Evolutionary conservation across 805 yeast species (phyloP).

Genomic region (Komagataella kurtzmanii): DNA sequence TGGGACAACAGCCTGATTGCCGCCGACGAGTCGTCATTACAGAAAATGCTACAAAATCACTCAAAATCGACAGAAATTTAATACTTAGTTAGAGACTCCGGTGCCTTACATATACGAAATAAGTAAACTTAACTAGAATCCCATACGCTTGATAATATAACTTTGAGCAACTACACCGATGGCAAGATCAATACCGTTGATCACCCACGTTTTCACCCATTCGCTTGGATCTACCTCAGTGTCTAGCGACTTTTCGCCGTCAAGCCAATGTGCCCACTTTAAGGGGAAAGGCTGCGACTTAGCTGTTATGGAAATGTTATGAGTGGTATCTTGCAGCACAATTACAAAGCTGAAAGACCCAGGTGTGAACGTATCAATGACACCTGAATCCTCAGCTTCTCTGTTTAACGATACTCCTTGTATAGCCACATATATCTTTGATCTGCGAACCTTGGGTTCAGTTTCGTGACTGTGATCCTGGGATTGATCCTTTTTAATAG

Average conservation of each 20-base stretch:
- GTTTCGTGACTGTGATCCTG: slow-evolving; percentile 2
- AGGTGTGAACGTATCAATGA: slow-evolving; percentile 31
- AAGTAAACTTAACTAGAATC: slow-evolving; percentile 20
- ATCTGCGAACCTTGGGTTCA: slow-evolving; percentile 6
- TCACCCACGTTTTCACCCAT: slow-evolving; percentile 73
- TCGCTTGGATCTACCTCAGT: slow-evolving; percentile 54
- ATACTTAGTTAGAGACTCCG: background rate
- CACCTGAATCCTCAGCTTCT: slow-evolving; percentile 16
- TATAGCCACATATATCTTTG: slow-evolving; percentile 18
- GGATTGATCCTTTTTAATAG: slow-evolving; percentile 32
- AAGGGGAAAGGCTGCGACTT: slow-evolving; percentile 85
- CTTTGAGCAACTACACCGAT: slow-evolving; percentile 84
- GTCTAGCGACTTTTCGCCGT: slow-evolving; percentile 21
- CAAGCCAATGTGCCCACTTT: slow-evolving; percentile 92
- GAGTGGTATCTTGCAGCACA: slow-evolving; percentile 65
- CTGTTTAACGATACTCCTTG: slow-evolving; percentile 11
- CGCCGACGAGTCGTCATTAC: slow-evolving; percentile 27
- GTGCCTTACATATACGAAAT: background rate
- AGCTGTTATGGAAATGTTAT: slow-evolving; percentile 58
- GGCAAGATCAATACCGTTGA: slow-evolving; percentile 62
- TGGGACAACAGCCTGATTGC: slow-evolving; percentile 49
- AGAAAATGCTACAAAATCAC: slow-evolving; percentile 27
- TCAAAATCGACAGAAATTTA: background rate
- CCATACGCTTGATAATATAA: slow-evolving; percentile 88
- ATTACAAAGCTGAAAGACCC: slow-evolving; percentile 64